Evolutionary conservation across 1,284 basidiomycete species (phyloP), one percentile per base, ranked within the genome.

Genomic region (Ustilago shanxiensis): DNA sequence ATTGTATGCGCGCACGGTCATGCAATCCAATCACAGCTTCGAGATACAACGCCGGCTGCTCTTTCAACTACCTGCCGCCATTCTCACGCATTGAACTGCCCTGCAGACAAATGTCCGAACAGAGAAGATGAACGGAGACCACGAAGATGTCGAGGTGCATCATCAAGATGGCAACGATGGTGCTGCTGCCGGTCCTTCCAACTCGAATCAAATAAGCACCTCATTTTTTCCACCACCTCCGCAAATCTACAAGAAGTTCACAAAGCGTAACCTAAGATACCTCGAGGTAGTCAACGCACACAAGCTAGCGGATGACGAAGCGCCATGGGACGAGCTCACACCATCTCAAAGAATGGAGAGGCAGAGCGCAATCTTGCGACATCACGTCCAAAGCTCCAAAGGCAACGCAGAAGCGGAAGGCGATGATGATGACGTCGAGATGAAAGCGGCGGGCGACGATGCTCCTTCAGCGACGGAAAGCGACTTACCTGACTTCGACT

Each of bases 201-300:
- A 55, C 33, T 60, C 65, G 58, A 68, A 67, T 24, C 75, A 74
- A 54, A 73, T 77, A 51, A 79, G 65, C 67, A 80, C 79, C 4
- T 80, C 79, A 14, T 76, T 83, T 60, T 83, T 80, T 47, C 81
- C 81, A n/a, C 79, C 81, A 1, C 79, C 80, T 8, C 81, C 81
- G 26, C 64, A 70, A 26, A 66, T 81, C 20, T 83, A 79, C 64
- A 67, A 59, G 29, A 68, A 65, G 47, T 83, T 80, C 50, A 83
- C 81, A 11, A 69, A 73, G 37, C 66, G 66, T 39, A 81, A 83
- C 28, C 29, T 80, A 18, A 56, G 62, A 13, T 77, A 72, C 37
- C 77, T 80, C 29, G 64, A 60, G 3, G 51, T 77, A 11, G 60
- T 83, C 31, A 60, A 79, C 28, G 37, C 62, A 3, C 63, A 79